These are phyloP conservation scores for Verticillium klebahnii DNA, from an alignment of 2,329 filamentous ascomycete genomes.

Conservation along the genomic window DNA sequence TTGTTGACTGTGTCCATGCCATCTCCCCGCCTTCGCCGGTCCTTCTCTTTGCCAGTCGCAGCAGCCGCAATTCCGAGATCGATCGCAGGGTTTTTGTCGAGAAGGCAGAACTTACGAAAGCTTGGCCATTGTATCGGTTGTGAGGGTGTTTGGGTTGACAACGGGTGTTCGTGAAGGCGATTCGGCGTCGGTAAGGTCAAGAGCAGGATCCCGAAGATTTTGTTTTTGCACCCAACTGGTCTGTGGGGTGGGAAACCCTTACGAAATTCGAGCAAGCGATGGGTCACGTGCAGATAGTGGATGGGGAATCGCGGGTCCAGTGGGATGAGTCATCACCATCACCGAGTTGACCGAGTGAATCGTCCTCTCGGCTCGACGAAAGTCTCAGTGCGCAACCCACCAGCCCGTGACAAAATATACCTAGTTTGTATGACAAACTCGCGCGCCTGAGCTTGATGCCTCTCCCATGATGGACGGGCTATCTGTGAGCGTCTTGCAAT, in stretches of 20 bases:
- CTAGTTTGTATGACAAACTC: too few relatives aligned
- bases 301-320: not conserved
- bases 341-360: conserved; percentile 2
- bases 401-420: too few relatives aligned
- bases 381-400: too few relatives aligned
- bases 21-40: conserved; percentile 9
- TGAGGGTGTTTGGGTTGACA: conserved; percentile 16
- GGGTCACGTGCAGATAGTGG: conserved; percentile 7
- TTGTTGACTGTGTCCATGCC: not conserved
- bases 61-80: conserved; percentile 8
- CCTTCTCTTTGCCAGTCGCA: not conserved
- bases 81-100: conserved; percentile 4
- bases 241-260: conserved; percentile 12
- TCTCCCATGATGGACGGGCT: too few relatives aligned
- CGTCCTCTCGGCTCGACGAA: too few relatives aligned
- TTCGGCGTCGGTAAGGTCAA: conserved; percentile 13
- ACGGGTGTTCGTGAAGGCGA: conserved; percentile 13
- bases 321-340: not conserved
- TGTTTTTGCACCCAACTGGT: conserved; percentile 8
- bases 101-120: conserved; percentile 47
- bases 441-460: too few relatives aligned
- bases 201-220: conserved; percentile 8
- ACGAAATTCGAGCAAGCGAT: conserved; percentile 7
- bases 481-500: too few relatives aligned
- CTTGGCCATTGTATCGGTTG: conserved; percentile 58